Conservation (phyloP, 352 stramenopile genomes). For the Phytophthora palmivora region DNA sequence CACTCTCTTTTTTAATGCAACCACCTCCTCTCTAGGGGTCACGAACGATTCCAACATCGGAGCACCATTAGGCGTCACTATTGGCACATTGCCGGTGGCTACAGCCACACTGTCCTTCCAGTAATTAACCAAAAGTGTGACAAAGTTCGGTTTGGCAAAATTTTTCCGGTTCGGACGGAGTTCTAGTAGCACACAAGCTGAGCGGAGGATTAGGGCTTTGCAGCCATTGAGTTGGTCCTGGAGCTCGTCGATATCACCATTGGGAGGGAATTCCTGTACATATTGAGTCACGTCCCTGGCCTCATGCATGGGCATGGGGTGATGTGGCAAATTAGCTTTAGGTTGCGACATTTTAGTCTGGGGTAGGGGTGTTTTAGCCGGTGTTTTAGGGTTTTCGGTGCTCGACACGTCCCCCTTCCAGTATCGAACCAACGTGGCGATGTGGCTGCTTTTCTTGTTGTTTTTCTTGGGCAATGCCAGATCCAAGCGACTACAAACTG, state of each 20-base stretch:
- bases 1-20: not conserved
- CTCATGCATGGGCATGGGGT: conserved; percentile 18
- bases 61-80: conserved; percentile 4
- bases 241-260: conserved; percentile 22
- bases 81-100: too few species aligned
- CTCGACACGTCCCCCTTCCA: conserved; percentile 7
- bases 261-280: conserved; percentile 22
- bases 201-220: conserved; percentile 22
- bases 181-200: conserved; percentile 25
- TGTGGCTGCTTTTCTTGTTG: conserved; percentile 27
- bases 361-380: not conserved
- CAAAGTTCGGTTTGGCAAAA: conserved; percentile 22
- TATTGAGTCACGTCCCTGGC: conserved; percentile 14
- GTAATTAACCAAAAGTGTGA: conserved; percentile 23
- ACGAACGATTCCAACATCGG: not conserved
- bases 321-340: conserved; percentile 10
- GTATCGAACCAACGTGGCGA: conserved; percentile 19
- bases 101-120: conserved; percentile 31
- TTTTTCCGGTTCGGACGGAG: conserved; percentile 25
- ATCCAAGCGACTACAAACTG: conserved; percentile 19
- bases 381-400: not conserved
- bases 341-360: conserved; percentile 1
- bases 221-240: conserved; percentile 18
- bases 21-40: not conserved
- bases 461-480: conserved; percentile 8